phyloP scores from a whole-genome alignment of 164 flowering plant genomes.

The Protea cynaroides region DNA sequence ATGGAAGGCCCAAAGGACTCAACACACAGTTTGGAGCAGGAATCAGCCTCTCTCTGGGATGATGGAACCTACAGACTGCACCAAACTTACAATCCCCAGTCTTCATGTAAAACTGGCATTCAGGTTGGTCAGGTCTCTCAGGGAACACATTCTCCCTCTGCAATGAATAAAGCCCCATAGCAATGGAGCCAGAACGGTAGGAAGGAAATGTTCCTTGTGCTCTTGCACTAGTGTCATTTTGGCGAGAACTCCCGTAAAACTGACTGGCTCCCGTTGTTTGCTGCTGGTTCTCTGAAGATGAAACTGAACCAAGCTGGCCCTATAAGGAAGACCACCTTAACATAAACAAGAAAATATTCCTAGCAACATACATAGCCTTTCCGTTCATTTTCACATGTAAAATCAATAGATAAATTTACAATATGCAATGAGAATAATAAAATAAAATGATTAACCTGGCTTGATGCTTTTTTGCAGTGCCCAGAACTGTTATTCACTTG shows the following conservation, averaged over 20 bases:
- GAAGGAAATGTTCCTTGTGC: slow-evolving; percentile 54
- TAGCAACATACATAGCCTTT: background rate
- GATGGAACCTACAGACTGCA: slow-evolving; percentile 89
- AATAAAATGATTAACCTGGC: too few relatives aligned
- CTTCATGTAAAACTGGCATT: slow-evolving; percentile 97
- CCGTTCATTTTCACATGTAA: background rate
- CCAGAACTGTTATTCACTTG: too few relatives aligned
- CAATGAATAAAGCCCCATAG: slow-evolving; percentile 65
- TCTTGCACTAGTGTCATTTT: slow-evolving; percentile 45
- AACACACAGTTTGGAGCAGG: slow-evolving; percentile 85
- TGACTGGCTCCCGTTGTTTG: slow-evolving; percentile 49
- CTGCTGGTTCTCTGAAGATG: slow-evolving; percentile 65
- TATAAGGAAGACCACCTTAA: slow-evolving; percentile 20
- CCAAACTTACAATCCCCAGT: slow-evolving; percentile 99
- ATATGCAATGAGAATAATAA: too few relatives aligned
- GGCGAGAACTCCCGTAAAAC: slow-evolving; percentile 48
- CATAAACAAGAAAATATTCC: slow-evolving; percentile 5
- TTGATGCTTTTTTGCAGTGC: too few relatives aligned
- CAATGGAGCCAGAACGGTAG: slow-evolving; percentile 54
- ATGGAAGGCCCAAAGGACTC: slow-evolving; percentile 89
- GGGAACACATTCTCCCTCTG: slow-evolving; percentile 87
- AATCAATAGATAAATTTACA: background rate
- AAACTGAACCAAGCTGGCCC: slow-evolving; percentile 73
- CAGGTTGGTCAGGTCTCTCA: slow-evolving; percentile 96
- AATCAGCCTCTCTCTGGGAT: slow-evolving; percentile 75